Base-by-base conservation (phyloP, 257 asterid species). In the Mitragyna speciosa region DNA sequence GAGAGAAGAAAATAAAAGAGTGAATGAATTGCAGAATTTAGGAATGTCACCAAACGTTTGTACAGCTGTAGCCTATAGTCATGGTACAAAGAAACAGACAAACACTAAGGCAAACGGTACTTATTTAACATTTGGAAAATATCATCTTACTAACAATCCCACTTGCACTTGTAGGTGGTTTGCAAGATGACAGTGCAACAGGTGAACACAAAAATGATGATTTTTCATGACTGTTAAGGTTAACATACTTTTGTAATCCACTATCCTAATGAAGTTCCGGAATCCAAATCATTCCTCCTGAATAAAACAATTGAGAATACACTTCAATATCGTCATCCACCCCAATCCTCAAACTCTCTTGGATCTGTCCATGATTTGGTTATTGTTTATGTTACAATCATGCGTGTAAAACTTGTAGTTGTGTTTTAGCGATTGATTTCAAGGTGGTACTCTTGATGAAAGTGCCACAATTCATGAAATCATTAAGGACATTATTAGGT, bases 191-290 rank as follows among this genome's bases (percentile, higher is more conserved):
- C 64, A 64, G 70, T 45, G 48, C 56, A 43, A 66, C 30, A 17
- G 80, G 80, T 77, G 51, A 48, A 67, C 54, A 67, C 43, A 15
- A 68, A 47, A 79, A n/a, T 61, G 82, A 79, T 79, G 49, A 72
- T 20, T 20, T 10, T 26, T 72, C 36, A 59, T 31, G 71, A 71
- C 74, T 43, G 43, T 71, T 72, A 14, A 61, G 56, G 24, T 17
- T 66, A 19, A 76, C 16, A 26, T 33, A 17, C n/a, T 49, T 15
- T 16, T 47, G 12, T 22, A 24, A 8, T 49, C 79, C 70, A 76
- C 56, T 41, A n/a, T 39, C 70, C 24, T 14, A 63, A 43, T 6
- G 9, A 49, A 12, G 17, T 75, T 76, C 63, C 9, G 4, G 41
- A 2, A 77, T 31, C 48, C 12, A 30, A 52, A 31, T 54, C 73